phyloP scores from a whole-genome alignment of 805 yeast genomes.

The Schwanniomyces sp. region DNA sequence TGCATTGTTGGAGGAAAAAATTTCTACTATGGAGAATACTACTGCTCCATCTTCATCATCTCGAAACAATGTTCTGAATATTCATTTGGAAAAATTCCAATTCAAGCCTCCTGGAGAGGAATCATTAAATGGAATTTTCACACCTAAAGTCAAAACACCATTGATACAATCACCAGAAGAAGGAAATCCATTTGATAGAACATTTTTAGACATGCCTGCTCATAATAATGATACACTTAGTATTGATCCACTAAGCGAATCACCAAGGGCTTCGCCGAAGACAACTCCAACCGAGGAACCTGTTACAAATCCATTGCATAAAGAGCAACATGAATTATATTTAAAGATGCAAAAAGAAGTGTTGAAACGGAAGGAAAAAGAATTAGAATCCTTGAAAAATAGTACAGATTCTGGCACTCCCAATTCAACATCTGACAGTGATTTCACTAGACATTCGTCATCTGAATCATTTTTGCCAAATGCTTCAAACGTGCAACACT shows the following conservation, averaged over 20 bases:
- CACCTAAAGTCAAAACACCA: constrained; percentile 39
- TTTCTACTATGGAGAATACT: constrained; percentile 18
- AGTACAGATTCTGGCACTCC: neutral
- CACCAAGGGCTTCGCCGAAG: constrained; percentile 6
- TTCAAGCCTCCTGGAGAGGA: neutral
- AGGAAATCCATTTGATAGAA: constrained; percentile 38
- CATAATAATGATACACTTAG: neutral
- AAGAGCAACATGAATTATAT: constrained; percentile 34
- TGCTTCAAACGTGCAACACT: constrained; percentile 8
- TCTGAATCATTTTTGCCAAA: constrained; percentile 9
- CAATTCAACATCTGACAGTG: neutral
- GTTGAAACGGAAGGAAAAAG: constrained; percentile 36
- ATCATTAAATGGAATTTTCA: constrained; percentile 35
- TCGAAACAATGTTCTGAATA: neutral
- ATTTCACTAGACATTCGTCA: constrained; percentile 8
- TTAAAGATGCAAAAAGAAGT: constrained; percentile 37
- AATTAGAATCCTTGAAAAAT: constrained; percentile 16
- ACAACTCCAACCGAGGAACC: constrained; percentile 9
- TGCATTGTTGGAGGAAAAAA: constrained; percentile 43
- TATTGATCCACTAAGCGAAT: neutral
- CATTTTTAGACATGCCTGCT: constrained; percentile 14
- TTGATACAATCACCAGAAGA: constrained; percentile 20
- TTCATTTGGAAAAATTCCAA: constrained; percentile 5
- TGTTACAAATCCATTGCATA: constrained; percentile 10
- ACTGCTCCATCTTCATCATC: neutral